These are phyloP conservation scores for Zelonia costaricensis DNA, from an alignment of 208 protist species.

Conservation along the genomic window DNA sequence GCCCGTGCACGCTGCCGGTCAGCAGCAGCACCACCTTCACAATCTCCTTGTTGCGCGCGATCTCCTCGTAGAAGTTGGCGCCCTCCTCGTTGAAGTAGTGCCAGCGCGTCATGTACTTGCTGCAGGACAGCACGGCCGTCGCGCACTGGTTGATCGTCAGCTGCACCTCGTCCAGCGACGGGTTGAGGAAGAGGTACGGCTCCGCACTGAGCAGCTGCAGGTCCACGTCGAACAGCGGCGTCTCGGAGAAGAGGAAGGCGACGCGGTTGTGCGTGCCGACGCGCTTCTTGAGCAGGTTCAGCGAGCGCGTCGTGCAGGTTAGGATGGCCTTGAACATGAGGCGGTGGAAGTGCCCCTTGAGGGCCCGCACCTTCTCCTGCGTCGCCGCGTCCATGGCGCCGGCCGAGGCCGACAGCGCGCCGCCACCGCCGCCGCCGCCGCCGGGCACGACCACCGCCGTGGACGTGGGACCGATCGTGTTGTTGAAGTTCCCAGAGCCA, in stretches of 20 bases:
- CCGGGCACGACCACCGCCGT: too few species aligned
- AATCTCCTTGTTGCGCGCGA: slow-evolving; percentile 94
- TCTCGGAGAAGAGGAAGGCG: slow-evolving; percentile 92
- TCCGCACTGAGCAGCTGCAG: slow-evolving; percentile 93
- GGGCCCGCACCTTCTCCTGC: slow-evolving; percentile 32
- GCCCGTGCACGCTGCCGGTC: slow-evolving; percentile 89
- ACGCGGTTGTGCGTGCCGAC: slow-evolving; percentile 90
- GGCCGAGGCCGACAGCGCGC: background rate
- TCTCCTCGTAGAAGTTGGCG: slow-evolving; percentile 91
- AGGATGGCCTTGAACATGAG: slow-evolving; percentile 94
- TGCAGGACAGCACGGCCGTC: slow-evolving; percentile 90
- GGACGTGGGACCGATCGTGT: too few species aligned
- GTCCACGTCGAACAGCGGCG: slow-evolving; percentile 96
- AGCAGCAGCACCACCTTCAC: slow-evolving; percentile 95
- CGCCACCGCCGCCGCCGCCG: background rate
- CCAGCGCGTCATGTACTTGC: slow-evolving; percentile 92
- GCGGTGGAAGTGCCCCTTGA: slow-evolving; percentile 91
- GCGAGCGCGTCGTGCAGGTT: slow-evolving; percentile 87
- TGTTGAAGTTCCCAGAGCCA: too few species aligned
- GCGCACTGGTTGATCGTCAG: slow-evolving; percentile 94
- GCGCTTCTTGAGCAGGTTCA: slow-evolving; percentile 93
- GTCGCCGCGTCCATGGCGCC: background rate
- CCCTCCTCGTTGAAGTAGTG: slow-evolving; percentile 53
- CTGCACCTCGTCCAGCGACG: slow-evolving; percentile 95
- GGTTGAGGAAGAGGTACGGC: slow-evolving; percentile 92